These are phyloP conservation scores for Marasmius sp. DNA, from an alignment of 1,284 basidiomycete species.

Conservation along the genomic window DNA sequence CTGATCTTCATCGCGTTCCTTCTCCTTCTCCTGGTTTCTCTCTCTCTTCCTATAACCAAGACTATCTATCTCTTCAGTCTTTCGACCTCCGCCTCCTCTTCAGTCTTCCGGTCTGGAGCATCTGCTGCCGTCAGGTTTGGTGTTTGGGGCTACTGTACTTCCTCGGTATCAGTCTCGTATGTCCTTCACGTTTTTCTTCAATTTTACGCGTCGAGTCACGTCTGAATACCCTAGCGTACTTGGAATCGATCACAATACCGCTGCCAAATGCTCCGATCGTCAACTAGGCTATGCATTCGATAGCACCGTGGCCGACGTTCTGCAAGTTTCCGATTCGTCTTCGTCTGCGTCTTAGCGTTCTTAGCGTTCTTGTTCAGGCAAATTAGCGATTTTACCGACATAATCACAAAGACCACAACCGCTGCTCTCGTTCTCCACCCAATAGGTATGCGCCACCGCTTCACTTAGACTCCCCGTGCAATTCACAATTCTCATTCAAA, in stretches of 20 bases:
- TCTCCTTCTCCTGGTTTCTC: conserved; percentile 54
- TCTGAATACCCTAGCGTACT: conserved; percentile 32
- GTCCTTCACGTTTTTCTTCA: conserved; percentile 19
- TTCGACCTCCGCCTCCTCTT: conserved; percentile 33
- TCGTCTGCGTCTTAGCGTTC: conserved; percentile 11
- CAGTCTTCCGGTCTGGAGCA: conserved; percentile 35
- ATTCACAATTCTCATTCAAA: neutral
- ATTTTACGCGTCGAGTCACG: conserved; percentile 17
- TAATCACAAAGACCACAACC: conserved; percentile 38
- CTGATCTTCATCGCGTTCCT: conserved; percentile 51
- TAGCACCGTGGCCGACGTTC: conserved; percentile 38
- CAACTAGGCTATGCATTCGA: conserved; percentile 56
- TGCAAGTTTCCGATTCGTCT: conserved; percentile 35
- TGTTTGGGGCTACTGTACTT: conserved; percentile 62
- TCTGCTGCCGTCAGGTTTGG: conserved; percentile 47
- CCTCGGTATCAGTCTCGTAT: conserved; percentile 45
- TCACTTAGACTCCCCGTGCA: neutral
- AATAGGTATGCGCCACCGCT: conserved; percentile 38
- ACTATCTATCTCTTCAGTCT: conserved; percentile 52
- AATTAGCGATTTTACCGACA: conserved; percentile 33
- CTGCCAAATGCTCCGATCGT: conserved; percentile 42
- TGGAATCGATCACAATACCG: conserved; percentile 34
- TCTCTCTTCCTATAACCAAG: conserved; percentile 61
- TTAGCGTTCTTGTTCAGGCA: conserved; percentile 20
- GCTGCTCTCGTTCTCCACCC: conserved; percentile 37